Base-by-base conservation (phyloP, 495 filamentous ascomycete species). In the Tuber melanosporum region DNA sequence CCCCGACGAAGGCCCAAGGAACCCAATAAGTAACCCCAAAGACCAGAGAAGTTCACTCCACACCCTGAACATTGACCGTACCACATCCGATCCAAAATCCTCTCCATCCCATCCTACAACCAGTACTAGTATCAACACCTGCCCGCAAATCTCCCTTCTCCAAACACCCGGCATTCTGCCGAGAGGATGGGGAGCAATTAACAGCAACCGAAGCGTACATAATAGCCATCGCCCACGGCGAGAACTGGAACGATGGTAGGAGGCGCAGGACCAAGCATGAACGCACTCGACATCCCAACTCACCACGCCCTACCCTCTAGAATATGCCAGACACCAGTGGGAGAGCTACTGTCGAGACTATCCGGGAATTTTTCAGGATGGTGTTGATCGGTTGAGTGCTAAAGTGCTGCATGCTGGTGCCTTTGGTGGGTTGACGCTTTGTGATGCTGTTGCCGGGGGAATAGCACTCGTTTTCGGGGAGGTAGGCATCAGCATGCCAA, bases 251-350 rank as follows among this genome's bases (percentile, higher is more conserved):
- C 92, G 3, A 84, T 94, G 46, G 92, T 94, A 75, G 97, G 97
- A 81, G 94, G 94, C 69, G 94, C 94, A 41, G 94, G 94, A 6
- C 89, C 97, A 36, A 93, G 93, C 15, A 96, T 97, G 93, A 96
- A 96, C 84, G 96, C 94, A 0, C 89, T 93, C 75, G 94, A 97
- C 81, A 91, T 92, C 3, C 88, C 96, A 10, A 86, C 88, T 5
- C 84, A 88, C 57, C 89, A 89, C 76, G 90, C 90, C 57, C 91
- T 90, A 41, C 71, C 85, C 87, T 69, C 90, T 89, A 43, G 44
- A 97, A 97, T 76, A 97, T 97, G 85, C 87, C 97, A 43, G 94
- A 97, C 83, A 96, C 93, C 0, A 94, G 94, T 44, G 94, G 93
- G 73, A 97, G 96, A 83, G 94, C 94, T 1, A 97, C 94, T 2